phyloP scores from a whole-genome alignment of 139 green algal genomes.

The Chlamydomonas sphaeroides region DNA sequence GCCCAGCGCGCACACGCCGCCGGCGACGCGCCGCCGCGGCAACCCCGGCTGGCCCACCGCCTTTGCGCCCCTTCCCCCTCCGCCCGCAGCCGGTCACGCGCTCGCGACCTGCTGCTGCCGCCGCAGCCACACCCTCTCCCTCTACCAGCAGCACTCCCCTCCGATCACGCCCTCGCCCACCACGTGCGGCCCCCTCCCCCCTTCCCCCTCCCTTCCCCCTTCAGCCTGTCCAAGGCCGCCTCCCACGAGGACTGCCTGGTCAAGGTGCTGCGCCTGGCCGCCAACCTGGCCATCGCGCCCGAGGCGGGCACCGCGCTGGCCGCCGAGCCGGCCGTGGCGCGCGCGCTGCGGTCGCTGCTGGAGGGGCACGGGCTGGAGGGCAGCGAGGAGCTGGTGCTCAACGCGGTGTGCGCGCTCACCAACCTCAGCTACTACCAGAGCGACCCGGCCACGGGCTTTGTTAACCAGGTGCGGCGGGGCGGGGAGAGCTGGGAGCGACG shows the following conservation, averaged over 20 bases:
- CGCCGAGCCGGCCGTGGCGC: constrained; percentile 13
- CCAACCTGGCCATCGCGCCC: constrained; percentile 60
- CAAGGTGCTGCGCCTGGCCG: constrained; percentile 65
- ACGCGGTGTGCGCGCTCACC: constrained; percentile 61
- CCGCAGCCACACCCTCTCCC: no score
- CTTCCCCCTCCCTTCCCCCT: no score
- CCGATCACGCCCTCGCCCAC: no score
- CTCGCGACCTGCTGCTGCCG: no score
- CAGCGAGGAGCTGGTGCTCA: constrained; percentile 68
- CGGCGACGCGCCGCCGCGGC: no score
- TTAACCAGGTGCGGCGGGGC: constrained; percentile 42
- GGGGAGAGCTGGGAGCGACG: no score
- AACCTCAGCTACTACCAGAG: constrained; percentile 70
- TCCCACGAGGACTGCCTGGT: constrained; percentile 60
- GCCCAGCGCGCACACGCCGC: neutral
- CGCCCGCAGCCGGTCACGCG: no score
- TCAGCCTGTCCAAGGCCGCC: constrained; percentile 33
- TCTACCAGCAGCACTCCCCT: no score
- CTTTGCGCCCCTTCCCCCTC: no score
- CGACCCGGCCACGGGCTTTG: constrained; percentile 3
- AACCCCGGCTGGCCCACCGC: no score
- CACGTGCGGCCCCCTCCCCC: no score
- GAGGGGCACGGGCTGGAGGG: constrained; percentile 30
- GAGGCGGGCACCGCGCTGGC: constrained; percentile 45
- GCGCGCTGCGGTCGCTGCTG: constrained; percentile 45